Conservation (phyloP, 2,329 filamentous ascomycete genomes). For the Metarhizium rileyi region DNA sequence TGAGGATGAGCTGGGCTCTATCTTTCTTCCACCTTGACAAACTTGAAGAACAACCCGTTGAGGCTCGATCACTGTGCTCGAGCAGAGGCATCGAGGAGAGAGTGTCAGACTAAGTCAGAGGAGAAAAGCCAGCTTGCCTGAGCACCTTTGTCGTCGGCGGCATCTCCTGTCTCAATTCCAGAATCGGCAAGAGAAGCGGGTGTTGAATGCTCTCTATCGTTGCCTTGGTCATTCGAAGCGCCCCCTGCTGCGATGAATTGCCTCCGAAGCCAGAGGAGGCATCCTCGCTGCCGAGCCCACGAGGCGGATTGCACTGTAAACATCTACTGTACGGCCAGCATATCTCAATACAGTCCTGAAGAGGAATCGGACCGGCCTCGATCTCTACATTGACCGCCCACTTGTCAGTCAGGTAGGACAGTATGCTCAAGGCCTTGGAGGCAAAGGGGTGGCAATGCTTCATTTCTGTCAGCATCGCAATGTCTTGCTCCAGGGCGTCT, state of each 20-base stretch:
- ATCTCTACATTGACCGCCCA: slow-evolving; percentile 47
- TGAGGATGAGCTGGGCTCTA: too few species aligned
- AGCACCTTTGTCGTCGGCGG: not conserved
- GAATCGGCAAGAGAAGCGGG: not conserved
- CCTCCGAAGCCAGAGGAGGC: not conserved
- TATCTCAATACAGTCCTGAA: slow-evolving; percentile 20
- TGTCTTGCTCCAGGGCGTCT: slow-evolving; percentile 37
- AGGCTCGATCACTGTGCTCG: too few species aligned
- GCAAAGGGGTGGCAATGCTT: slow-evolving; percentile 48
- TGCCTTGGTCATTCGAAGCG: not conserved
- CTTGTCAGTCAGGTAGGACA: slow-evolving; percentile 44
- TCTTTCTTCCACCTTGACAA: too few species aligned
- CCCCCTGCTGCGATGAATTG: not conserved
- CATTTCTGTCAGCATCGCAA: slow-evolving; percentile 49
- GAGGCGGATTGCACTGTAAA: not conserved
- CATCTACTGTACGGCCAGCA: not conserved
- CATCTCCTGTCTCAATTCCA: not conserved
- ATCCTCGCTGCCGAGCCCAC: not conserved
- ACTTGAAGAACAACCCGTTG: too few species aligned
- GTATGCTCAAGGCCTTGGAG: slow-evolving; percentile 47
- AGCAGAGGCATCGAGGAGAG: too few species aligned
- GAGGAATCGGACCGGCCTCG: slow-evolving; percentile 16
- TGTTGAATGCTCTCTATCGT: not conserved
- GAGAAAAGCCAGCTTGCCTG: not conserved
- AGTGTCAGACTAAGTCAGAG: slow-evolving; percentile 8